Base-by-base conservation (phyloP, 1,284 basidiomycete species). In the Sanguinoderma infundibulare region DNA sequence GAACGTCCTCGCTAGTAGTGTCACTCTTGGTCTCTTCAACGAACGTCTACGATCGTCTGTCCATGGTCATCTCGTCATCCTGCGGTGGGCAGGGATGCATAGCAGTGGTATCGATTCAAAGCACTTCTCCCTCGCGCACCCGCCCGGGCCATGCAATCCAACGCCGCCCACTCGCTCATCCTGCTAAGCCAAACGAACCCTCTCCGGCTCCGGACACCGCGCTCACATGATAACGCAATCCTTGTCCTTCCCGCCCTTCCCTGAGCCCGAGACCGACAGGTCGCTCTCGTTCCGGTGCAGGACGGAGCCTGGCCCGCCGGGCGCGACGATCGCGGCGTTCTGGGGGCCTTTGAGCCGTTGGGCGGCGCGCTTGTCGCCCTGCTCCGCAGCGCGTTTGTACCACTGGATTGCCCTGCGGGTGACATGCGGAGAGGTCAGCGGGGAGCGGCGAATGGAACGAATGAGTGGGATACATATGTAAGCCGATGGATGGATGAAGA, bases 301-400 rank as follows among this genome's bases (percentile, higher is more conserved):
- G 5, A 90, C 82, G 3, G 87, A 79, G 35, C 83, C 85, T 1
- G 87, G 79, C 35, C 86, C 86, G 44, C 87, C 87, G 1, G 87
- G 84, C 54, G 81, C 79, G 55, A 77, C 77, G 61, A 84, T 74
- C 3, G 86, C 85, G 36, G 82, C 83, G 49, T 76, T 82, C 53
- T 81, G 78, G n/a, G 81, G 79, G 15, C 84, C 85, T 74, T 86
- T 89, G n/a, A 99, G 79, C 51, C 98, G 88, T 72, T 96, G 93
- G 15, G 84, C 80, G 0, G 97, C 96, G 60, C 97, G 92, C 75
- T 95, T 97, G 79, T 99, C 97, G 46, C 97, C 96, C 36, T 90
- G 87, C n/a, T 97, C 95, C 5, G 95, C 90, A 1, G 97, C 95
- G 64, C 87, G 86, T 76, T 91, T 92, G 82, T 97, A 99, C 85